Evolutionary conservation across 495 filamentous ascomycete genomes (phyloP).

Genomic region (Sabuloglossum arenarium): DNA sequence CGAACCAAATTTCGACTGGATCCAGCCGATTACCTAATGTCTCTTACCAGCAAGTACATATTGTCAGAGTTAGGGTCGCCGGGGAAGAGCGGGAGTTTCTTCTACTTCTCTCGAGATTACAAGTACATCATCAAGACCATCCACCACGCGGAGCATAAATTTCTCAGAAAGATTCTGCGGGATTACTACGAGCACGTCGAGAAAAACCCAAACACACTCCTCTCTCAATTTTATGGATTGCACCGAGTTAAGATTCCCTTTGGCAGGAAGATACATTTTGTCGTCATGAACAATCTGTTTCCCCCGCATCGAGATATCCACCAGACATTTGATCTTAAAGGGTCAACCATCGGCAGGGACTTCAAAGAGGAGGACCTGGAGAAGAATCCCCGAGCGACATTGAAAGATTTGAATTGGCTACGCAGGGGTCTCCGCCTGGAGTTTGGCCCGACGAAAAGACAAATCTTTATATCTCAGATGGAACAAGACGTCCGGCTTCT

Average conservation of each 20-base stretch:
- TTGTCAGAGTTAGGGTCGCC: constrained; percentile 91
- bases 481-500: constrained; percentile 68
- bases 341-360: constrained; percentile 87
- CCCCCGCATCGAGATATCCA: constrained; percentile 96
- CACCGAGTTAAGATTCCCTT: constrained; percentile 98
- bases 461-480: constrained; percentile 71
- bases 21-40: constrained; percentile 96
- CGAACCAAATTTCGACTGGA: constrained; percentile 77
- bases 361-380: constrained; percentile 73
- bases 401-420: constrained; percentile 97
- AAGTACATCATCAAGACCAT: constrained; percentile 99
- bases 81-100: constrained; percentile 96
- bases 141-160: constrained; percentile 88
- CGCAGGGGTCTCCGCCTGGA: constrained; percentile 68
- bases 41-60: constrained; percentile 95
- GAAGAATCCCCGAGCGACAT: constrained; percentile 72
- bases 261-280: constrained; percentile 96
- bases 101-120: constrained; percentile 98
- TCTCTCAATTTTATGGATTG: constrained; percentile 95
- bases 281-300: constrained; percentile 99
- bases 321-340: constrained; percentile 90
- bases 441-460: constrained; percentile 69
- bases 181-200: constrained; percentile 91
- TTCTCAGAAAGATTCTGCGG: constrained; percentile 74
- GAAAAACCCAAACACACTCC: constrained; percentile 82